These are phyloP conservation scores for Apiospora saccharicola DNA, from an alignment of 2,329 filamentous ascomycete genomes.

Conservation along the genomic window DNA sequence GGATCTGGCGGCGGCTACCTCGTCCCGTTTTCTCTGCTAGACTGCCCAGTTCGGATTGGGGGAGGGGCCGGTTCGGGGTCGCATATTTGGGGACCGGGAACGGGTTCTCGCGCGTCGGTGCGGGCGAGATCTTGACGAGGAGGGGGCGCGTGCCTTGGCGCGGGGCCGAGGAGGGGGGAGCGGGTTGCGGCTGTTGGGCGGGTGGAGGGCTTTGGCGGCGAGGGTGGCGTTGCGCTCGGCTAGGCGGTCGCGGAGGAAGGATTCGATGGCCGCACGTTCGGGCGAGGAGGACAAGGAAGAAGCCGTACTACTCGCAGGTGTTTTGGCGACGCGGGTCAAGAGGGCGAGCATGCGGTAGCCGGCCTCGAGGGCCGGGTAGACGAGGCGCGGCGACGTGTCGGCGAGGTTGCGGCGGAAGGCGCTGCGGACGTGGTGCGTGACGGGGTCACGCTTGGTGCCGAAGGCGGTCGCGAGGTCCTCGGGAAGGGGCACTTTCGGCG, in stretches of 20 bases:
- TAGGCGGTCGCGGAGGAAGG: constrained; percentile 50
- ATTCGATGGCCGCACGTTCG: constrained; percentile 51
- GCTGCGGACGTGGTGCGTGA: constrained; percentile 66
- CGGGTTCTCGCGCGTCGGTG: constrained; percentile 45
- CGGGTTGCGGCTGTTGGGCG: constrained; percentile 31
- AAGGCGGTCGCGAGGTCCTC: constrained; percentile 48
- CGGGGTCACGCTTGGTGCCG: constrained; percentile 47
- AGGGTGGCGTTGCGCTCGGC: constrained; percentile 39
- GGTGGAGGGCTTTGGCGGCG: constrained; percentile 31
- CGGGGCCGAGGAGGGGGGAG: constrained; percentile 30
- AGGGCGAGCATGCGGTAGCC: constrained; percentile 61
- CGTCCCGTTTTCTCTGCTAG: no score
- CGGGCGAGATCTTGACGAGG: constrained; percentile 39
- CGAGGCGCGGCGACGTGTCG: constrained; percentile 65
- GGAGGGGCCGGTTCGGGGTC: constrained; percentile 55
- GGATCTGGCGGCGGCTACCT: constrained; percentile 59
- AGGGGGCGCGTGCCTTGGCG: constrained; percentile 39
- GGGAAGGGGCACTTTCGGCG: constrained; percentile 59
- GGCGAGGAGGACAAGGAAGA: constrained; percentile 26
- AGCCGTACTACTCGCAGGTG: neutral
- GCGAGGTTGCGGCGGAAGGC: constrained; percentile 67
- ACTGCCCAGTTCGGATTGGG: constrained; percentile 56
- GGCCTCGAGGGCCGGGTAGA: constrained; percentile 67
- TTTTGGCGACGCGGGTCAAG: constrained; percentile 30
- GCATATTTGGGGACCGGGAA: constrained; percentile 52